Conservation (phyloP, 2,329 filamentous ascomycete species). For the Dendrostoma leiphaemia region DNA sequence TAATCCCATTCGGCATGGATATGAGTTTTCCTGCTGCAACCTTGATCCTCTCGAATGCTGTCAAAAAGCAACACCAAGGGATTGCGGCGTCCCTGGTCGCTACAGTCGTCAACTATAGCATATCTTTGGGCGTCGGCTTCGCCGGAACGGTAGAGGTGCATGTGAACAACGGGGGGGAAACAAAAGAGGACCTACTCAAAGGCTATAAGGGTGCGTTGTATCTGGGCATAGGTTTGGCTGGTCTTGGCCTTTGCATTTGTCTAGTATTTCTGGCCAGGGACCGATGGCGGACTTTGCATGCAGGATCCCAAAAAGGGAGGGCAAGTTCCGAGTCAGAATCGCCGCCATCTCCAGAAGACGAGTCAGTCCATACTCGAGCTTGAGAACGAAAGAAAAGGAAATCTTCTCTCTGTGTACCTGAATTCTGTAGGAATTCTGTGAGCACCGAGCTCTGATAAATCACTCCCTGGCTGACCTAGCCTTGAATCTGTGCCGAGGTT, state of each 20-base stretch:
- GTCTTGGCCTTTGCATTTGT: constrained; percentile 21
- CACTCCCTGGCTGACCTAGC: no score
- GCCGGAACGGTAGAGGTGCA: constrained; percentile 52
- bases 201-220: constrained; percentile 24
- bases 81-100: constrained; percentile 45
- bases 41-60: constrained; percentile 46
- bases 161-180: constrained; percentile 28
- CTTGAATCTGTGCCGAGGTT: neutral
- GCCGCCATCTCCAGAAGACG: neutral
- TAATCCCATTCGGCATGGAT: constrained; percentile 53
- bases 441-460: no score
- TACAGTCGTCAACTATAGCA: constrained; percentile 57
- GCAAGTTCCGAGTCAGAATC: neutral
- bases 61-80: constrained; percentile 28
- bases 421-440: no score
- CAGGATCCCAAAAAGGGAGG: neutral
- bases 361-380: no score
- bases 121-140: constrained; percentile 53
- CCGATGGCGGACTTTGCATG: neutral
- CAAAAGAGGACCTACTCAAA: constrained; percentile 20
- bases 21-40: constrained; percentile 54
- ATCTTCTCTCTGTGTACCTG: no score
- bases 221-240: constrained; percentile 23
- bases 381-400: no score
- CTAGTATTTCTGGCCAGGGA: constrained; percentile 19